These are phyloP conservation scores for Apocynum venetum DNA, from an alignment of 257 asterid species.

Conservation along the genomic window DNA sequence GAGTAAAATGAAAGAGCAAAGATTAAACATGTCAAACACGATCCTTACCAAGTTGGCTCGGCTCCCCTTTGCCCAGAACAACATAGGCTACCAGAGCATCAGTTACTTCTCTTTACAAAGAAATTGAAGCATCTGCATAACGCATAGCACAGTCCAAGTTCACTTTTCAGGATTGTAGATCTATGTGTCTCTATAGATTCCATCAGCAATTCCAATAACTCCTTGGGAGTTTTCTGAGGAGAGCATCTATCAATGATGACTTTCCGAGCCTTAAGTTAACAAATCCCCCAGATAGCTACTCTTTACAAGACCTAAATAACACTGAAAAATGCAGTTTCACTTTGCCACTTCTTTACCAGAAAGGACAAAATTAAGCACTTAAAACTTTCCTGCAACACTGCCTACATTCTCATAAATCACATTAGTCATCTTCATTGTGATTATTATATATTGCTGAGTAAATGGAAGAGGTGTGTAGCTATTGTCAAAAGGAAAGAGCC, in stretches of 20 bases:
- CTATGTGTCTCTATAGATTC: constrained; percentile 37
- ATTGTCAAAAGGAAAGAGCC: constrained; percentile 36
- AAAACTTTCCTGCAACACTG: constrained; percentile 30
- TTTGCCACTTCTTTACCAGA: constrained; percentile 37
- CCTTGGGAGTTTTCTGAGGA: constrained; percentile 31
- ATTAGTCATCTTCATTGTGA: constrained; percentile 35
- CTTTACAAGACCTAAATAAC: constrained; percentile 33
- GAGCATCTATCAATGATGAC: constrained; percentile 37
- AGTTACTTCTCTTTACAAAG: constrained; percentile 31
- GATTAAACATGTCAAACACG: too few relatives aligned
- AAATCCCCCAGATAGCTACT: constrained; percentile 28
- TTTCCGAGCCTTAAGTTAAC: constrained; percentile 34
- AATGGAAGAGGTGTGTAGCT: constrained; percentile 33
- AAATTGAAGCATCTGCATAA: constrained; percentile 39
- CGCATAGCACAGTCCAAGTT: constrained; percentile 35
- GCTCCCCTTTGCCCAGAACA: constrained; percentile 20
- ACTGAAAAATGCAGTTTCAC: constrained; percentile 34
- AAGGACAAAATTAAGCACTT: constrained; percentile 35
- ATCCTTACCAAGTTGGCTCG: constrained; percentile 14
- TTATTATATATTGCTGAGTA: constrained; percentile 33
- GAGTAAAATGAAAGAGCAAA: too few relatives aligned
- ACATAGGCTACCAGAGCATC: constrained; percentile 22
- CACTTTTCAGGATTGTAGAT: constrained; percentile 25
- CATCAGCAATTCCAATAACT: constrained; percentile 11
- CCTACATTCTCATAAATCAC: constrained; percentile 36